Percentiles rank a stretch among this genome's conserved stretches.
Conservation (phyloP, 2,329 filamentous ascomycete genomes). For the Periconia digitata region DNA sequence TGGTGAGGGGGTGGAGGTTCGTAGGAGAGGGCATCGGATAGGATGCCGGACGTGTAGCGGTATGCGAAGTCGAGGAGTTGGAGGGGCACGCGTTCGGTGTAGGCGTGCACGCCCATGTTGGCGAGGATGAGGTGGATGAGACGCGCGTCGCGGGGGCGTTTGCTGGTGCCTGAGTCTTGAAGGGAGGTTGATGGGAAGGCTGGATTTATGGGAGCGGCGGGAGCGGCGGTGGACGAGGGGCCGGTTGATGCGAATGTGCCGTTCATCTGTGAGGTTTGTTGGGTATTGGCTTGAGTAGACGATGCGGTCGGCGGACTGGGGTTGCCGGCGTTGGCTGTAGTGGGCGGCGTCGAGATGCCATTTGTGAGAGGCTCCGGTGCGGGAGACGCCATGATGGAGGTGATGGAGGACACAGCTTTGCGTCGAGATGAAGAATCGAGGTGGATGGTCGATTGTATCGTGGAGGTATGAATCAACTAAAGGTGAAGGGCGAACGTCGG, state of each 20-base stretch:
- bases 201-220: constrained; percentile 18
- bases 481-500: neutral
- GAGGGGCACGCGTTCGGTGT: constrained; percentile 79
- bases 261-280: constrained; percentile 26
- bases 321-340: constrained; percentile 30
- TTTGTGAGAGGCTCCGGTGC: constrained; percentile 36
- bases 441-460: too few relatives aligned
- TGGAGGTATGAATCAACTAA: constrained; percentile 2
- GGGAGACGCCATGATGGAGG: constrained; percentile 41
- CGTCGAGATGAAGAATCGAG: constrained; percentile 8
- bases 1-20: constrained; percentile 31
- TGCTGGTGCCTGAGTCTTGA: constrained; percentile 32
- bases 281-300: constrained; percentile 24
- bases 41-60: constrained; percentile 72
- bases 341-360: constrained; percentile 43
- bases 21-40: constrained; percentile 60
- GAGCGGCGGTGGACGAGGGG: constrained; percentile 2
- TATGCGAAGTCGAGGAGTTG: constrained; percentile 86
- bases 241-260: constrained; percentile 8
- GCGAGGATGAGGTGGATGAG: constrained; percentile 79
- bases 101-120: constrained; percentile 75
- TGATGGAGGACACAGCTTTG: too few relatives aligned
- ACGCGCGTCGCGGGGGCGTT: constrained; percentile 74
- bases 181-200: constrained; percentile 37
- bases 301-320: constrained; percentile 32